Evolutionary conservation across 805 yeast genomes (phyloP).

Genomic region (Cyberlindnera euphorbiae): DNA sequence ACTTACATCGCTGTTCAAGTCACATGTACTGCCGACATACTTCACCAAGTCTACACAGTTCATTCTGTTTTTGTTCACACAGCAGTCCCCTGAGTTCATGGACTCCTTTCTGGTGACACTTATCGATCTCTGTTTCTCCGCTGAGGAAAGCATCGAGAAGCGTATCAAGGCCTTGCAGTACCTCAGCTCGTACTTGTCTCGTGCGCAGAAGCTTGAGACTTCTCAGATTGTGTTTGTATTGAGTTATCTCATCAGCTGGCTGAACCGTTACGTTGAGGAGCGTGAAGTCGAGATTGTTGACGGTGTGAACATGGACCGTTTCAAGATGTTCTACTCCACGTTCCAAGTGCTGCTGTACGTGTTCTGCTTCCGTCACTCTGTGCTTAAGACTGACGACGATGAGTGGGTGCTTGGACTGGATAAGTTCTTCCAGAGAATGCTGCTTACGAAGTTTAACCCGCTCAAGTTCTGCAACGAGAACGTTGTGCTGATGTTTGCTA

Average conservation of each 20-base stretch:
- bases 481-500: constrained; percentile 90
- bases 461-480: constrained; percentile 89
- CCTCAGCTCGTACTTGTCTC: constrained; percentile 81
- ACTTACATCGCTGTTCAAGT: constrained; percentile 68
- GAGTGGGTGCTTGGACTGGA: constrained; percentile 81
- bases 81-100: constrained; percentile 73
- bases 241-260: constrained; percentile 80
- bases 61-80: constrained; percentile 74
- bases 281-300: constrained; percentile 78
- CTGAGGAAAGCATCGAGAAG: constrained; percentile 62
- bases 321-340: constrained; percentile 83
- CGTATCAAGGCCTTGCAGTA: constrained; percentile 90
- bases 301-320: constrained; percentile 78
- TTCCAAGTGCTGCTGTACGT: constrained; percentile 88
- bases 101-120: constrained; percentile 80
- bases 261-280: constrained; percentile 73
- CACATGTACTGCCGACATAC: constrained; percentile 87
- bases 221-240: constrained; percentile 77
- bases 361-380: constrained; percentile 78
- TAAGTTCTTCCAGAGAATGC: constrained; percentile 79
- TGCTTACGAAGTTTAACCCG: constrained; percentile 88
- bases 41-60: constrained; percentile 87
- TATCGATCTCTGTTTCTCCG: constrained; percentile 76
- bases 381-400: constrained; percentile 39
- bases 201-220: constrained; percentile 69